Conservation (phyloP, 495 filamentous ascomycete genomes). For the Sabuloglossum arenarium region DNA sequence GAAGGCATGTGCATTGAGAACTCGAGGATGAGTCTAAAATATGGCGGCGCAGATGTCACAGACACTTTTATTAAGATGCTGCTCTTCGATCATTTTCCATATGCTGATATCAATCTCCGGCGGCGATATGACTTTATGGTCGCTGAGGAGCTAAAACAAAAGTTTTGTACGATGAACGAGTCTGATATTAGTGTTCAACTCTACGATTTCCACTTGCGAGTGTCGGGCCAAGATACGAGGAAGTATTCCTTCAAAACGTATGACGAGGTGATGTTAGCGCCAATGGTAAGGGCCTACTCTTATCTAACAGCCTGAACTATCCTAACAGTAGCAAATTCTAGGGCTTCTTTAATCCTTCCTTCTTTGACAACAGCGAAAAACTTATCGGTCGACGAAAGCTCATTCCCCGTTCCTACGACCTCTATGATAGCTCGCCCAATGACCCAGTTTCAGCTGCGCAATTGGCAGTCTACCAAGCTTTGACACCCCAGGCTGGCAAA, state of each 20-base stretch:
- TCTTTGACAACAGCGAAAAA: conserved; percentile 67
- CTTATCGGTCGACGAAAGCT: conserved; percentile 55
- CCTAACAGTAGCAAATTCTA: conserved; percentile 4
- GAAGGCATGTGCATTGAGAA: conserved; percentile 90
- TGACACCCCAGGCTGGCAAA: conserved; percentile 19
- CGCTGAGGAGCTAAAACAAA: conserved; percentile 86
- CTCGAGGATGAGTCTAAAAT: conserved; percentile 83
- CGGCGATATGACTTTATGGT: conserved; percentile 81
- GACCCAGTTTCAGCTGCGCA: conserved; percentile 79
- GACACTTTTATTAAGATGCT: conserved; percentile 94
- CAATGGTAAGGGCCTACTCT: conserved; percentile 35
- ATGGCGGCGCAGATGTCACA: conserved; percentile 78
- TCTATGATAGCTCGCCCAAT: conserved; percentile 79
- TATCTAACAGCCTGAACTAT: background rate
- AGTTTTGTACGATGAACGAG: conserved; percentile 70
- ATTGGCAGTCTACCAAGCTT: conserved; percentile 35
- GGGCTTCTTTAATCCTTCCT: conserved; percentile 53
- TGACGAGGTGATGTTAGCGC: conserved; percentile 77
- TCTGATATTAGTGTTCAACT: conserved; percentile 60
- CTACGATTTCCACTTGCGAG: conserved; percentile 73
- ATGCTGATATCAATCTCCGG: conserved; percentile 76
- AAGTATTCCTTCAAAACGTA: conserved; percentile 92
- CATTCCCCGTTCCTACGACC: conserved; percentile 68
- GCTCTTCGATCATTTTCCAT: conserved; percentile 86
- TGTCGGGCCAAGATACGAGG: conserved; percentile 65